A percentile compares a stretch with the other conserved stretches of the same genome.
Evolutionary conservation across 2,329 filamentous ascomycete species (phyloP).

Genomic region (Hypoxylon sp.): DNA sequence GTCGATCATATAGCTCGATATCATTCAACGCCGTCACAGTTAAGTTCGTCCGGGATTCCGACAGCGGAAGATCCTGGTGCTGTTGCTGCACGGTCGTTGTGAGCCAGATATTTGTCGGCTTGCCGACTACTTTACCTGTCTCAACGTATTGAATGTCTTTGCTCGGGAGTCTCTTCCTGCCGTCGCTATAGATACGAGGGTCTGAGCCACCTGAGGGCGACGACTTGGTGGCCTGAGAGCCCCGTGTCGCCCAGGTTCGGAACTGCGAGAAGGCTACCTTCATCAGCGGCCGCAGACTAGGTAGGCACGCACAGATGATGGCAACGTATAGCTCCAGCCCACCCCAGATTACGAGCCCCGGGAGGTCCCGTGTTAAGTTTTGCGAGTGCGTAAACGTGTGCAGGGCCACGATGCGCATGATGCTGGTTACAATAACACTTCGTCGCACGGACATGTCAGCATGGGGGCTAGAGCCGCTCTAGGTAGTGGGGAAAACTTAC

Average conservation of each 20-base stretch:
- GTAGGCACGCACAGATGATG: conserved; percentile 1
- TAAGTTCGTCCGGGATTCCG: not conserved
- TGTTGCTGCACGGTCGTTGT: conserved; percentile 7
- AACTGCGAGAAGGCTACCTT: conserved; percentile 3
- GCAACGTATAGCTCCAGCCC: conserved; percentile 6
- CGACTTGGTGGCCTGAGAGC: not conserved
- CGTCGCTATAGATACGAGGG: not conserved
- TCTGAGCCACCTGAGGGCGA: not conserved
- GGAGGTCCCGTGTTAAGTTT: not conserved
- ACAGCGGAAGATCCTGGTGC: not conserved
- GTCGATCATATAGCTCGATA: conserved; percentile 1
- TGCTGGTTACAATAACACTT: not conserved
- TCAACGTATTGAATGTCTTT: not conserved
- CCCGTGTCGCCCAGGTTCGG: not conserved
- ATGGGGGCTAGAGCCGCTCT: not conserved
- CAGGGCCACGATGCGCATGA: not conserved
- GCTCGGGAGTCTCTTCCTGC: conserved; percentile 7
- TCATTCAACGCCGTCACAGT: not conserved
- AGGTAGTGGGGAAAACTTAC: no score
- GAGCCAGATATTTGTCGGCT: conserved; percentile 4
- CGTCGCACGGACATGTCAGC: not conserved
- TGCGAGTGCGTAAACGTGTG: not conserved
- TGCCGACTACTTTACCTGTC: not conserved
- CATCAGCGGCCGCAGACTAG: conserved; percentile 1
- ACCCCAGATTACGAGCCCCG: conserved; percentile 1